These are phyloP conservation scores for Candida sonorensis DNA, from an alignment of 805 yeast species.

Conservation along the genomic window DNA sequence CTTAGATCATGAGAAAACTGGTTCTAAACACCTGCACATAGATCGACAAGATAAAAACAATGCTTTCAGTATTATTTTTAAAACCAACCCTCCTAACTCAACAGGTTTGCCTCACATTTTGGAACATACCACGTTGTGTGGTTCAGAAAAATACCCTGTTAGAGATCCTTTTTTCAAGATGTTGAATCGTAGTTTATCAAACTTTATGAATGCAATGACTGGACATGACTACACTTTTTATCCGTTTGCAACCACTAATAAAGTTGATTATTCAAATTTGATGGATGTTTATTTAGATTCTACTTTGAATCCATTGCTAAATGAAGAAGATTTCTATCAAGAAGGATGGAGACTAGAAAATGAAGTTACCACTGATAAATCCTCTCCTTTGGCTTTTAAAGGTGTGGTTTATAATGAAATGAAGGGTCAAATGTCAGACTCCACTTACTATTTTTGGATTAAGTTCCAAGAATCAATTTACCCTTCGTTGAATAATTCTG, in stretches of 20 bases:
- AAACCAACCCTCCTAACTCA: conserved; percentile 90
- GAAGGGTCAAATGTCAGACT: conserved; percentile 94
- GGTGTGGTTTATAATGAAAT: conserved; percentile 98
- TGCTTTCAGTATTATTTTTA: conserved; percentile 84
- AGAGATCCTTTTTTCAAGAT: conserved; percentile 97
- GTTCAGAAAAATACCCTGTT: conserved; percentile 85
- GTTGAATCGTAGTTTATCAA: conserved; percentile 90
- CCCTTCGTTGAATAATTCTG: conserved; percentile 81
- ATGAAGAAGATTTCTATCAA: conserved; percentile 78
- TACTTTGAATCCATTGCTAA: conserved; percentile 73
- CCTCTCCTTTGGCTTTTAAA: conserved; percentile 65
- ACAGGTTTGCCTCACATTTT: conserved; percentile 95
- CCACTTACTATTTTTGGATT: conserved; percentile 80
- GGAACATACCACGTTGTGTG: conserved; percentile 95
- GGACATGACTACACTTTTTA: conserved; percentile 94
- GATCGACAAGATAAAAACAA: conserved; percentile 79
- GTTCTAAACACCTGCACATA: conserved; percentile 78
- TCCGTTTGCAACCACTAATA: conserved; percentile 93
- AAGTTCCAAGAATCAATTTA: conserved; percentile 77
- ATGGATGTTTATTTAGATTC: conserved; percentile 86
- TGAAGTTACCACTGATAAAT: conserved; percentile 46
- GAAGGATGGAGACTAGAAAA: conserved; percentile 98
- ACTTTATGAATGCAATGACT: conserved; percentile 98
- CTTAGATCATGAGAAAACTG: conserved; percentile 59
- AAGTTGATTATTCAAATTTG: conserved; percentile 71